A percentile compares a stretch with the other conserved stretches of the same genome.
These are phyloP conservation scores for Talaromyces atroroseus DNA, from an alignment of 2,329 filamentous ascomycete species.

Conservation along the genomic window DNA sequence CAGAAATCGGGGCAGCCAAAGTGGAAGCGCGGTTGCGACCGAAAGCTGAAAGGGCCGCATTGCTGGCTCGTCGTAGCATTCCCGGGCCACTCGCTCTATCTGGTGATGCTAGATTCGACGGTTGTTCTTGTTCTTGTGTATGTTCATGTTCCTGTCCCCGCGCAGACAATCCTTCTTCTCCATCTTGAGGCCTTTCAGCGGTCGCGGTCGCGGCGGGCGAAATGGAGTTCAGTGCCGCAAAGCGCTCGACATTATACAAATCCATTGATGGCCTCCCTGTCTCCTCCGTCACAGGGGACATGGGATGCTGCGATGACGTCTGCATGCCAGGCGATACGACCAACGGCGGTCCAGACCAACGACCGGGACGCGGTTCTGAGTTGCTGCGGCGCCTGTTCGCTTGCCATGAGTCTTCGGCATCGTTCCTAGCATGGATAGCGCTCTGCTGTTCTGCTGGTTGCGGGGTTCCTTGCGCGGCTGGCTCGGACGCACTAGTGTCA, in stretches of 20 bases:
- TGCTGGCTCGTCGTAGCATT: conserved; percentile 29
- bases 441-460: background rate
- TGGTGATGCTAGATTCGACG: background rate
- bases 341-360: conserved; percentile 25
- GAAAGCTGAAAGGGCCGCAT: conserved; percentile 26
- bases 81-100: conserved; percentile 1
- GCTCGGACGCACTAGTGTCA: background rate
- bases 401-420: conserved; percentile 25
- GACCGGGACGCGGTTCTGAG: conserved; percentile 35
- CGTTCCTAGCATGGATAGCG: conserved; percentile 9
- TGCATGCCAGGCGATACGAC: conserved; percentile 19
- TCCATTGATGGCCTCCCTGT: conserved; percentile 15
- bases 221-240: conserved; percentile 1
- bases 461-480: background rate
- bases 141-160: background rate
- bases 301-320: conserved; percentile 17
- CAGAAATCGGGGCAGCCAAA: conserved; percentile 20
- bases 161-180: background rate
- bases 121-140: background rate
- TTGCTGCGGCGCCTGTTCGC: conserved; percentile 34
- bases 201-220: background rate
- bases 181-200: background rate
- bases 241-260: conserved; percentile 14
- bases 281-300: conserved; percentile 33
- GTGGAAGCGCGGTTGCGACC: conserved; percentile 31